These are phyloP conservation scores for Pythium myriotylum DNA, from an alignment of 352 stramenopile species.

Conservation along the genomic window DNA sequence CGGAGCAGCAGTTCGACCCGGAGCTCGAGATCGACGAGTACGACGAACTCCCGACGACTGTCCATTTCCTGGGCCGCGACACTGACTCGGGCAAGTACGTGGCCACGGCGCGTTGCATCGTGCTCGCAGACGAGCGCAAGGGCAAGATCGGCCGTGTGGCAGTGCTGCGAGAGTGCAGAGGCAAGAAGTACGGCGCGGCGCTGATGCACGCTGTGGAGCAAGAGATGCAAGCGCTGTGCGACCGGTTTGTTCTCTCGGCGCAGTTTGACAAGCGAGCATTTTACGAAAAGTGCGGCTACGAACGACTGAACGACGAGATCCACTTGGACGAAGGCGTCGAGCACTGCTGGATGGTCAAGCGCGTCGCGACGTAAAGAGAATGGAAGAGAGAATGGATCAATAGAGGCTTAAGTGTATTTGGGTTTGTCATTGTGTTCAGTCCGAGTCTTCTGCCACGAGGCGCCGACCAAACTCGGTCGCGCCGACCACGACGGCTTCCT, in stretches of 20 bases:
- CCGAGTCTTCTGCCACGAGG: constrained; percentile 24
- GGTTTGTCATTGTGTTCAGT: too few relatives aligned
- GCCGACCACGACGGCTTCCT: constrained; percentile 65
- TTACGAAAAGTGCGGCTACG: constrained; percentile 74
- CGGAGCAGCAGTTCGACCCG: constrained; percentile 47
- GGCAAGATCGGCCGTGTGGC: constrained; percentile 61
- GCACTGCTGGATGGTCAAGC: constrained; percentile 44
- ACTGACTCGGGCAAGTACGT: constrained; percentile 53
- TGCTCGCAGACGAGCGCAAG: constrained; percentile 34
- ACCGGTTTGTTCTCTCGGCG: constrained; percentile 48
- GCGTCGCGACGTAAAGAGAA: neutral
- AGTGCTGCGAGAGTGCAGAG: constrained; percentile 54
- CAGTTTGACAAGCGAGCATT: constrained; percentile 59
- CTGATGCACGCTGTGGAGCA: constrained; percentile 48
- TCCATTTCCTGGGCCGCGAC: constrained; percentile 61
- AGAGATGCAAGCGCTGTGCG: constrained; percentile 33
- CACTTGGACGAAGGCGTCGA: constrained; percentile 54
- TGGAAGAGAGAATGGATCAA: too few relatives aligned
- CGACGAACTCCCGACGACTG: constrained; percentile 47
- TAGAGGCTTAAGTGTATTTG: too few relatives aligned
- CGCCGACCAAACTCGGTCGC: constrained; percentile 59
- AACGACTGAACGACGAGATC: constrained; percentile 44
- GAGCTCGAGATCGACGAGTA: constrained; percentile 45
- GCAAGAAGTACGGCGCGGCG: constrained; percentile 49
- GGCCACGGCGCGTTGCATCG: constrained; percentile 47